phyloP scores from a whole-genome alignment of 306 rosid genomes.

The Begonia peltatifolia region DNA sequence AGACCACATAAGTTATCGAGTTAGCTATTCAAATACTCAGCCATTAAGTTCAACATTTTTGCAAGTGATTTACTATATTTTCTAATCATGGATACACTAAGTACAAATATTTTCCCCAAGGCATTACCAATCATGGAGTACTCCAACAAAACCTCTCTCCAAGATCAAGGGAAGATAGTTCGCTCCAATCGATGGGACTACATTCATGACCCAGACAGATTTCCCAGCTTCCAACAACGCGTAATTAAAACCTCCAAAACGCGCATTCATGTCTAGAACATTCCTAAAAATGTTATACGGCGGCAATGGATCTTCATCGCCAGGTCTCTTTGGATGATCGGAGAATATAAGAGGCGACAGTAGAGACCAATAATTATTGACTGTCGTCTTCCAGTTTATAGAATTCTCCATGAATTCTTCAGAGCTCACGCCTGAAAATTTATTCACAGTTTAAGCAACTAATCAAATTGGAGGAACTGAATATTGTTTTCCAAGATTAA shows the following conservation, averaged over 20 bases:
- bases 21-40: too few relatives aligned
- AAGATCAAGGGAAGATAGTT: conserved; percentile 76
- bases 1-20: too few relatives aligned
- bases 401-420: conserved; percentile 57
- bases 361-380: conserved; percentile 82
- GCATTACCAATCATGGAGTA: conserved; percentile 79
- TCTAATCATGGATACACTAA: too few relatives aligned
- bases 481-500: too few relatives aligned
- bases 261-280: conserved; percentile 93
- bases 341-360: conserved; percentile 84
- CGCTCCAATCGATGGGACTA: conserved; percentile 43
- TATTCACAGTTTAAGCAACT: conserved; percentile 1
- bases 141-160: conserved; percentile 82
- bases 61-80: too few relatives aligned
- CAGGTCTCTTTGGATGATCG: conserved; percentile 94
- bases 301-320: conserved; percentile 87
- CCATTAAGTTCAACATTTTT: too few relatives aligned
- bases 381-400: conserved; percentile 46
- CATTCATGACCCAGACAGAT: conserved; percentile 96
- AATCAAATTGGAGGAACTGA: background rate
- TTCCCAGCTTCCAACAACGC: conserved; percentile 64
- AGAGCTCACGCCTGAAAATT: conserved; percentile 41
- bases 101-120: too few relatives aligned
- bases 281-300: conserved; percentile 94
- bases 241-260: conserved; percentile 74